Evolutionary conservation across 2,329 filamentous ascomycete species (phyloP).

Genomic region (Diatrype stigma): DNA sequence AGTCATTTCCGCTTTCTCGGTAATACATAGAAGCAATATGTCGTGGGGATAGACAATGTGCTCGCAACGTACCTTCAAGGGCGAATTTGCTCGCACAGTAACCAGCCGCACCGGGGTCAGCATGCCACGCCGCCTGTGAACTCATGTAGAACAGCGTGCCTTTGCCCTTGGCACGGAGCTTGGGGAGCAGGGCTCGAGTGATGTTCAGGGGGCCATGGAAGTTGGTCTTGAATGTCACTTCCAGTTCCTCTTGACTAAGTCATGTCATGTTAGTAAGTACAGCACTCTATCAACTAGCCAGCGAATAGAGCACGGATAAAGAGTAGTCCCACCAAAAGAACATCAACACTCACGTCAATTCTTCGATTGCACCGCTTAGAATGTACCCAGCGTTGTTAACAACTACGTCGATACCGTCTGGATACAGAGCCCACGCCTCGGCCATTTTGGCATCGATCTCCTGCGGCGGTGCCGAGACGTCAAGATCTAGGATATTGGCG

Average conservation of each 20-base stretch:
- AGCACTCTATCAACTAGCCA: background rate
- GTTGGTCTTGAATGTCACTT: slow-evolving; percentile 29
- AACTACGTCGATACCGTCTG: slow-evolving; percentile 31
- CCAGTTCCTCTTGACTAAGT: slow-evolving; percentile 24
- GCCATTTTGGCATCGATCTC: slow-evolving; percentile 14
- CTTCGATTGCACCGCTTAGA: slow-evolving; percentile 23
- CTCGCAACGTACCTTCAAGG: slow-evolving; percentile 13
- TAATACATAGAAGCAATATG: background rate
- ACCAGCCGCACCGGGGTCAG: slow-evolving; percentile 23
- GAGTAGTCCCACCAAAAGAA: too few relatives aligned
- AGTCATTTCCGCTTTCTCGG: background rate
- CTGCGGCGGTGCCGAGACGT: slow-evolving; percentile 17
- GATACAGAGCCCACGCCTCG: slow-evolving; percentile 15
- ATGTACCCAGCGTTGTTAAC: slow-evolving; percentile 37
- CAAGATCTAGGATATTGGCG: slow-evolving; percentile 25
- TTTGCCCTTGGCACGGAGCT: slow-evolving; percentile 22
- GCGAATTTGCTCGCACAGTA: slow-evolving; percentile 21
- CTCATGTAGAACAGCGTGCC: slow-evolving; percentile 32
- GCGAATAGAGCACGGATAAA: too few relatives aligned
- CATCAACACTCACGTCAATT: slow-evolving; percentile 16
- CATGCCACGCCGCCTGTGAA: slow-evolving; percentile 31
- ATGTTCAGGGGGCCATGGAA: slow-evolving; percentile 35
- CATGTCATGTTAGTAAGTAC: background rate
- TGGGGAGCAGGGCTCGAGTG: slow-evolving; percentile 29
- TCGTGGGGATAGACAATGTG: slow-evolving; percentile 4